phyloP scores from a whole-genome alignment of 148 eudicot genomes.

The Euryodendron excelsum region DNA sequence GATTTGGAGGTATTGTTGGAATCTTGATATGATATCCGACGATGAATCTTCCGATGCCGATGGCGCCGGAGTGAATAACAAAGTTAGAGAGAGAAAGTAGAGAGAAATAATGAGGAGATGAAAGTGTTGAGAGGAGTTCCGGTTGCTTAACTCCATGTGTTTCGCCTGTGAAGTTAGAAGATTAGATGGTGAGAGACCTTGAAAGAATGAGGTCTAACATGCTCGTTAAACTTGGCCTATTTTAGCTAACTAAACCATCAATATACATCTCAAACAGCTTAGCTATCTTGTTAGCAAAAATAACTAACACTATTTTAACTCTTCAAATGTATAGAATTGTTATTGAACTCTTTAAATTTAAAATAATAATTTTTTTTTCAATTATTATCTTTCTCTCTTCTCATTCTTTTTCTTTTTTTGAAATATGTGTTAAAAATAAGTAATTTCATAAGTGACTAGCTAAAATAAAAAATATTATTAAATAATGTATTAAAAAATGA shows the following conservation, averaged over 20 bases:
- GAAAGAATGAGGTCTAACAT: background rate
- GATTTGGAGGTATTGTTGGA: slow-evolving; percentile 70
- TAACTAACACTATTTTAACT: background rate
- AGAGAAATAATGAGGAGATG: background rate
- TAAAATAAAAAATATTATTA: too few relatives aligned
- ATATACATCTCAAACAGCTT: background rate
- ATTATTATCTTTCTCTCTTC: too few relatives aligned
- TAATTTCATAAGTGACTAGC: background rate
- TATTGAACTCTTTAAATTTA: background rate
- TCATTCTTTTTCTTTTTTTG: too few relatives aligned
- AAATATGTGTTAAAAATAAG: too few relatives aligned
- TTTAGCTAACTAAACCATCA: too few relatives aligned
- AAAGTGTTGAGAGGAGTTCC: background rate
- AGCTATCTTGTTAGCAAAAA: background rate
- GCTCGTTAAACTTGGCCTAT: background rate
- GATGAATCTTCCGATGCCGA: background rate
- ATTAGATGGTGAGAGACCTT: background rate
- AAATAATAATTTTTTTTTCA: too few relatives aligned
- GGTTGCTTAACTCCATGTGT: too few relatives aligned
- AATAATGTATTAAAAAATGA: too few relatives aligned
- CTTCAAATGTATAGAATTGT: too few relatives aligned
- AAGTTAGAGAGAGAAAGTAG: background rate
- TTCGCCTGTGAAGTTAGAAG: too few relatives aligned
- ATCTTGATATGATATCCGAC: slow-evolving; percentile 58
- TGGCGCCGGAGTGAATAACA: background rate